Evolutionary conservation across 2,329 filamentous ascomycete species (phyloP).

Genomic region (Fusarium newnesense): DNA sequence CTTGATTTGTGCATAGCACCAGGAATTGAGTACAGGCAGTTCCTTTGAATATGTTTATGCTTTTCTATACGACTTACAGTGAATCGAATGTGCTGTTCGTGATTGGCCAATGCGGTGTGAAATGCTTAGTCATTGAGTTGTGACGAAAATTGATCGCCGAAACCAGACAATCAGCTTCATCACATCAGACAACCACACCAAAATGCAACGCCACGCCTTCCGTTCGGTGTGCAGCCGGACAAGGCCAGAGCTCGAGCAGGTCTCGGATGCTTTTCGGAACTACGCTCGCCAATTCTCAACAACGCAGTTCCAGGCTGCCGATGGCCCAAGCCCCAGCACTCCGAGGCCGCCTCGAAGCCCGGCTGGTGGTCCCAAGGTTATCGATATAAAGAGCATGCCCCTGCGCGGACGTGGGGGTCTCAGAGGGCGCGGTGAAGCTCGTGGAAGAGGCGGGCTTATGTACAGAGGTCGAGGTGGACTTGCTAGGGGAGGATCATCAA

Average conservation of each 20-base stretch:
- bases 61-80: background rate
- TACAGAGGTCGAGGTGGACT: constrained; percentile 25
- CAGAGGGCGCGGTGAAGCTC: constrained; percentile 41
- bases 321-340: constrained; percentile 36
- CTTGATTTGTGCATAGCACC: constrained; percentile 36
- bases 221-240: constrained; percentile 52
- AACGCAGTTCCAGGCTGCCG: constrained; percentile 48
- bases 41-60: constrained; percentile 29
- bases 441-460: constrained; percentile 19
- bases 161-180: constrained; percentile 21
- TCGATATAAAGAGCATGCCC: constrained; percentile 53
- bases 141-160: constrained; percentile 39
- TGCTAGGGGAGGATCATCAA: constrained; percentile 28
- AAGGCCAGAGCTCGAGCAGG: constrained; percentile 49
- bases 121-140: constrained; percentile 36
- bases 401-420: constrained; percentile 34
- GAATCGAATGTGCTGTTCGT: background rate
- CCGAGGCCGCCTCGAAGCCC: constrained; percentile 35
- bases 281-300: constrained; percentile 54
- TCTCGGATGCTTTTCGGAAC: constrained; percentile 45
- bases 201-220: constrained; percentile 53
- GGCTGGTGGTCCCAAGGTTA: constrained; percentile 47
- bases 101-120: constrained; percentile 33
- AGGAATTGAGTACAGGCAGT: constrained; percentile 36
- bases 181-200: constrained; percentile 35